Base-by-base conservation (phyloP, 148 eudicot species). In the Talinum fruticosum region DNA sequence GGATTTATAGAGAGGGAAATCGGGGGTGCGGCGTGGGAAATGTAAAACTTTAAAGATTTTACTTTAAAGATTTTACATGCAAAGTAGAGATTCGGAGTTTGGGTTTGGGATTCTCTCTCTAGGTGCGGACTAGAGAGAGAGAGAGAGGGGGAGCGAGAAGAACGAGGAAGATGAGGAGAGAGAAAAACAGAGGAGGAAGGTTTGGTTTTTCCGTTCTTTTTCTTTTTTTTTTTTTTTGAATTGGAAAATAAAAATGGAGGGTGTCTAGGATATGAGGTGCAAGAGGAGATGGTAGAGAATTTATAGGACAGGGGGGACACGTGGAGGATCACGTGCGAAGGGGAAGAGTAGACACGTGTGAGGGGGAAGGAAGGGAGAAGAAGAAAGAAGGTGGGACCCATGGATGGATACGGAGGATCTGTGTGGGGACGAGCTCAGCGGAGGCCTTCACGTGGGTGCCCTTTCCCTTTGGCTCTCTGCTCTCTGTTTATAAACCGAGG, bases 331-430 rank as follows among this genome's bases (percentile, higher is more conserved):
- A 82, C 83, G 85, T 84, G 85, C 75, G 84, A 80, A 32, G 73
- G 69, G 54, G 49, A 21, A 1, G 21, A n/a, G 34, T 12, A 29
- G 87, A 82, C 85, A 80, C 87, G 85, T 84, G 89, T 78, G 82
- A 62, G 75, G 69, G 41, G 28, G 6, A 41, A 57, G 1, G 57
- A 0, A 51, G 1, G 57, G 16, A 66, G 38, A 68, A 24, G 65
- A 57, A 49, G 54, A 12, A 49, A 13, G 15, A n/a, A 66, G 28
- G 64, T 54, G 57, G 88, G 88, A 32, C 74, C 82, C 66, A 18
- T 2, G 0, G 4, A 24, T 45, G 85, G 90, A 86, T 88, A 84
- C 84, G 90, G 90, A 86, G 87, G 88, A 88, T 88, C 90, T 74
- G 32, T 6, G 87, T 88, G 84, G 90, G 90, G 86, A 34, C 84